Conservation (phyloP, 1,139 yeast genomes). For the Yamadazyma spencermartinsiae region DNA sequence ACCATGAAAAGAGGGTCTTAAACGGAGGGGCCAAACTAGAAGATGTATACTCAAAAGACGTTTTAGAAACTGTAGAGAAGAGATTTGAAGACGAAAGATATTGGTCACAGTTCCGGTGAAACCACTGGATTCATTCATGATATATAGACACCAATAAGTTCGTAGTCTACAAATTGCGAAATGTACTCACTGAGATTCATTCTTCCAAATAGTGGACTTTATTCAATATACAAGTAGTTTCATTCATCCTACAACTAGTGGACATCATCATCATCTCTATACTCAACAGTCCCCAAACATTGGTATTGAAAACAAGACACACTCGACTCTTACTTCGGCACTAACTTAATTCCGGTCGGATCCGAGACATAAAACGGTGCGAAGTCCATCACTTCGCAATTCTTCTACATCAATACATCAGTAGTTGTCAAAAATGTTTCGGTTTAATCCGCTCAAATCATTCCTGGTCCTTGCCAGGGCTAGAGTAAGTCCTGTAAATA, state of each 20-base stretch:
- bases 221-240: no score
- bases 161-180: no score
- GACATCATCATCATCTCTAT: no score
- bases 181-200: no score
- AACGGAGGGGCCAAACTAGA: constrained; percentile 60
- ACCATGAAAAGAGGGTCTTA: constrained; percentile 74
- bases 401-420: neutral
- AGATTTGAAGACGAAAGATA: constrained; percentile 75
- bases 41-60: constrained; percentile 65
- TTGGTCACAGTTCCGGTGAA: constrained; percentile 54
- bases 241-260: no score
- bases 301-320: no score
- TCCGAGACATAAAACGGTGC: neutral
- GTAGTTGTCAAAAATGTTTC: neutral
- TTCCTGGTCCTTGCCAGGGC: neutral
- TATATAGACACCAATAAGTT: no score
- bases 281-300: no score
- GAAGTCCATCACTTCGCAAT: neutral
- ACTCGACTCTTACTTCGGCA: no score
- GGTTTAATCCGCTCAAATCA: neutral
- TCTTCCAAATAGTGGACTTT: no score
- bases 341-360: no score
- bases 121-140: no score
- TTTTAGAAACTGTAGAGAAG: constrained; percentile 55
- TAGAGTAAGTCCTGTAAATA: neutral